Conservation (phyloP, 2,329 filamentous ascomycete species). For the Diaporthe sp. region DNA sequence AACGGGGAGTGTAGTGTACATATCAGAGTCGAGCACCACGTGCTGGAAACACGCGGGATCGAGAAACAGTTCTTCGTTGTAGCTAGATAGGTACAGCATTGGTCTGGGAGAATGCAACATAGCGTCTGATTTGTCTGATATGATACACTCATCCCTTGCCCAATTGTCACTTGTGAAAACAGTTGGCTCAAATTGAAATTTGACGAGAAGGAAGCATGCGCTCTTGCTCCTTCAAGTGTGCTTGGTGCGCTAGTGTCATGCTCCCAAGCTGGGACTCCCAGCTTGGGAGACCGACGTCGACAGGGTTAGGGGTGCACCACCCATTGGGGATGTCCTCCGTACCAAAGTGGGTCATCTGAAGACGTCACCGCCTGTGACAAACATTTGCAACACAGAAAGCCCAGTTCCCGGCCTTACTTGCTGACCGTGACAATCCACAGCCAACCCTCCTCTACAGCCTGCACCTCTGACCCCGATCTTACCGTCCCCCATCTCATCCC, state of each 20-base stretch:
- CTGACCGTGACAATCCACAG: background rate
- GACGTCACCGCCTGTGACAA: slow-evolving; percentile 28
- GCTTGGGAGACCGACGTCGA: background rate
- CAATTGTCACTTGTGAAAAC: background rate
- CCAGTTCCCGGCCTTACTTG: background rate
- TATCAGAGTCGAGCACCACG: background rate
- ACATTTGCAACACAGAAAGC: background rate
- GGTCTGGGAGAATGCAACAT: background rate
- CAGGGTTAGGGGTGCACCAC: slow-evolving; percentile 17
- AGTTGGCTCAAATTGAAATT: too few relatives aligned
- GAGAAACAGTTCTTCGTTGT: background rate
- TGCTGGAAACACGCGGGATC: background rate
- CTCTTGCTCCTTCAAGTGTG: background rate
- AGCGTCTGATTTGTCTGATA: background rate
- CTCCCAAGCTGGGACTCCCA: background rate
- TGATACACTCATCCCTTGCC: too few relatives aligned
- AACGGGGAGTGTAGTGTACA: background rate
- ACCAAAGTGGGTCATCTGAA: background rate
- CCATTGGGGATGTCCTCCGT: background rate
- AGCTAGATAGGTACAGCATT: background rate
- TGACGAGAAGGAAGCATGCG: background rate
- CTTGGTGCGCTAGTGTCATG: background rate
- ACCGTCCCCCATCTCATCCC: background rate
- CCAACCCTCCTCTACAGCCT: background rate
- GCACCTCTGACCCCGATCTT: background rate